Percentiles rank a stretch among this genome's conserved stretches.
phyloP scores from a whole-genome alignment of 2,329 filamentous ascomycete species.

The Aureobasidium sp. region DNA sequence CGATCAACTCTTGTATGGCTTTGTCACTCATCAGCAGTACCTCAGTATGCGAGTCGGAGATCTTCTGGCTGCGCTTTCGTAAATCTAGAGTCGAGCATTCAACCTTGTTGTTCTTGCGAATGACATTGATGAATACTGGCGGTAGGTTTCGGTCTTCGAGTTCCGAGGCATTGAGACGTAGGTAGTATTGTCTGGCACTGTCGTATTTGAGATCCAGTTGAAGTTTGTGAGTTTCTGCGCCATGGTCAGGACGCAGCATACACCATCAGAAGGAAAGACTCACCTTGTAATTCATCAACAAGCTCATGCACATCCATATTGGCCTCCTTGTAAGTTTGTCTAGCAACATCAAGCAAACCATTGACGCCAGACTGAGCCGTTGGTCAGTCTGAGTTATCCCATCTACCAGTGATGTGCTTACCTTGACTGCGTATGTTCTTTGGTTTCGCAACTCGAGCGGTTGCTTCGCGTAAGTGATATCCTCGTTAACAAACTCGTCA shows the following conservation, averaged over 20 bases:
- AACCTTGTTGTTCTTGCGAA: constrained; percentile 62
- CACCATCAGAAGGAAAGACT: constrained; percentile 15
- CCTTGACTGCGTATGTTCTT: constrained; percentile 79
- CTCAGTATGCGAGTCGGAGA: constrained; percentile 74
- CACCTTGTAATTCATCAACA: constrained; percentile 58
- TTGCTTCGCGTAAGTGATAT: constrained; percentile 67
- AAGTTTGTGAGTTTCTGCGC: constrained; percentile 44
- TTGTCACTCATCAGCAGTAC: constrained; percentile 72
- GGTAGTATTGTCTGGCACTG: constrained; percentile 66
- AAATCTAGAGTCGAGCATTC: constrained; percentile 84
- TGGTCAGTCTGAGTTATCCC: not conserved
- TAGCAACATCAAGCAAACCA: constrained; percentile 77
- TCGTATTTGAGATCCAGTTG: constrained; percentile 66
- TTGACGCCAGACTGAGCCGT: constrained; percentile 60
- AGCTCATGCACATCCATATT: constrained; percentile 69
- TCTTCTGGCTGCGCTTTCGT: constrained; percentile 65
- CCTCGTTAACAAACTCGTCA: constrained; percentile 63
- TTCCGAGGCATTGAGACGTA: constrained; percentile 55
- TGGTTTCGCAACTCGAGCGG: constrained; percentile 85
- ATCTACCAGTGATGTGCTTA: constrained; percentile 19
- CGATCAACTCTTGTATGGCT: constrained; percentile 62
- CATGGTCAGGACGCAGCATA: not conserved
- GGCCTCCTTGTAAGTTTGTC: constrained; percentile 82
- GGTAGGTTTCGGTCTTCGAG: constrained; percentile 55
- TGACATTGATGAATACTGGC: constrained; percentile 66